phyloP scores from a whole-genome alignment of 805 yeast species.

The Scheffersomyces lignosus region DNA sequence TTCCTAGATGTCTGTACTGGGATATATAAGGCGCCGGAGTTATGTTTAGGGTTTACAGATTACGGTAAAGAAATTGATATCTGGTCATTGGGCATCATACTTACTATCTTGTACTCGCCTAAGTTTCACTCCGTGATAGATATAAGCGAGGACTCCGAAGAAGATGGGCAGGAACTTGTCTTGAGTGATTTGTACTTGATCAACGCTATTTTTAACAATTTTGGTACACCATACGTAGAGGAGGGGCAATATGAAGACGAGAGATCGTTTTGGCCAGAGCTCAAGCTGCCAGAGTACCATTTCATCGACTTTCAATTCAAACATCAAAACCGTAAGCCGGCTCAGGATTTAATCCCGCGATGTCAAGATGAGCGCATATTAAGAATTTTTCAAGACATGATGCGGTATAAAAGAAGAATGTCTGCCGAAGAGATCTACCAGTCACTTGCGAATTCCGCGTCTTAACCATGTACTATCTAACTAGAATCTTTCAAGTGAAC shows the following conservation, averaged over 20 bases:
- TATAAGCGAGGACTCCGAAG: constrained; percentile 25
- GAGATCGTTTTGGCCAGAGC: constrained; percentile 38
- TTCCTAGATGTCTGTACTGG: constrained; percentile 66
- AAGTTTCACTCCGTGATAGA: constrained; percentile 31
- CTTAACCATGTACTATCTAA: not conserved
- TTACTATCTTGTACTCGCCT: constrained; percentile 49
- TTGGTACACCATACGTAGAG: constrained; percentile 61
- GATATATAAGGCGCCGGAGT: constrained; percentile 72
- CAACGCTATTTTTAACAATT: constrained; percentile 49
- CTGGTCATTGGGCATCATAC: constrained; percentile 69
- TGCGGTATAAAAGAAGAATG: constrained; percentile 8
- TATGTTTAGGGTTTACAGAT: constrained; percentile 56
- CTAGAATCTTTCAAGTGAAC: too few relatives aligned
- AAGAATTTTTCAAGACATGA: constrained; percentile 10
- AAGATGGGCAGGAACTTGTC: constrained; percentile 39
- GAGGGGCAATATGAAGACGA: constrained; percentile 5
- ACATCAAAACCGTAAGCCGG: constrained; percentile 12
- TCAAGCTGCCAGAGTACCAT: constrained; percentile 24
- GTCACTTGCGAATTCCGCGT: not conserved
- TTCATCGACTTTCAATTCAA: constrained; percentile 28
- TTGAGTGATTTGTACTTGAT: constrained; percentile 60
- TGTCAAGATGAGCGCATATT: constrained; percentile 15
- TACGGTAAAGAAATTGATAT: constrained; percentile 62
- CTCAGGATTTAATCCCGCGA: constrained; percentile 34
- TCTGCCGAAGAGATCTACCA: not conserved